Base-by-base conservation (phyloP, 495 filamentous ascomycete genomes). In the Neurospora sp. region DNA sequence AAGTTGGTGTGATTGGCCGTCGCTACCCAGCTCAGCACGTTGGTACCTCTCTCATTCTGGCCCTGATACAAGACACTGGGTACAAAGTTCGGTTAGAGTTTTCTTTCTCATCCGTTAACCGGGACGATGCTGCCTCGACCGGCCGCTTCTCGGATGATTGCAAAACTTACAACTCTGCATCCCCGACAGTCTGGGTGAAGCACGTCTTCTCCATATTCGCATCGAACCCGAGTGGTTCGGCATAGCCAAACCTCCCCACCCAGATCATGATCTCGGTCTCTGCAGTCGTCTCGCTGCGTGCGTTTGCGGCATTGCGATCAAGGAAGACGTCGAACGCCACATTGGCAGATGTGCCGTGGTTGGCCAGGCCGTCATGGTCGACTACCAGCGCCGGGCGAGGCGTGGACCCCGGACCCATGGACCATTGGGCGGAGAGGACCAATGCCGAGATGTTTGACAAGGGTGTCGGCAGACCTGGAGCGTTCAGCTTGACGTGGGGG, bases 261-360 rank as follows among this genome's bases (percentile, higher is more conserved):
- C 79, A 80, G 42, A 80, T 72, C 79, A 80, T 80, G 27, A 80
- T 75, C 72, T 80, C 79, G 8, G 77, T 80, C 53, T 76, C 76
- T 35, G 79, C 79, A 18, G 69, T 73, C 20, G 70, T 76, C 45
- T 79, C 79, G 42, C 59, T 72, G 35, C 53, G 53, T 3, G 79
- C 69, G 9, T 69, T 70, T 7, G 31, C 70, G 12, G 74, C 40
- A 68, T 78, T 73, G 44, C 70, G 79, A 74, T 80, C 79, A 4
- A 72, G 74, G 71, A 80, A 80, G 5, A 80, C 44, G 73, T 80
- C 79, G 72, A 80, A 80, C 38, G 79, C 79, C 20, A 78, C 78
- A 69, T 80, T 80, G 40, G 79, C 76, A 9, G 70, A 74, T 37
- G 69, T 75, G 35, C 70, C 74, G 9, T 70, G n/a, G 10, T 69